Evolutionary conservation across 108 stramenopile genomes (phyloP).

Genomic region (Cyclotella baltica): DNA sequence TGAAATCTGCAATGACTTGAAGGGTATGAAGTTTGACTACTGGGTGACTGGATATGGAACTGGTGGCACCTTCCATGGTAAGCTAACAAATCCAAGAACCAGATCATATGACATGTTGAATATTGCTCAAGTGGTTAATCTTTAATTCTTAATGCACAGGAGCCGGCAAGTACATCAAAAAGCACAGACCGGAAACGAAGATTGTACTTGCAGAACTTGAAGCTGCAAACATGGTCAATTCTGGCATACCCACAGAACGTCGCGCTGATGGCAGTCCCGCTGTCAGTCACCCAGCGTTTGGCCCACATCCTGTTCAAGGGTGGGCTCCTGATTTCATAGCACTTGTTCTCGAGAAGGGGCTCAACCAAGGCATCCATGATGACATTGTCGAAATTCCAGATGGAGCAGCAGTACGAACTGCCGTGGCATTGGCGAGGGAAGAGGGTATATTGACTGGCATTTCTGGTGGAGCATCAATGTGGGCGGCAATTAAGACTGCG

Average conservation of each 20-base stretch:
- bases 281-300: conserved; percentile 60
- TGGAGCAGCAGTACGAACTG: conserved; percentile 59
- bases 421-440: conserved; percentile 71
- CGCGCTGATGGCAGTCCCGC: conserved; percentile 63
- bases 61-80: conserved; percentile 77
- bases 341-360: conserved; percentile 59
- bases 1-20: conserved; percentile 71
- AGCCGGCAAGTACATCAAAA: conserved; percentile 64
- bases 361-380: conserved; percentile 49
- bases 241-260: conserved; percentile 63
- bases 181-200: conserved; percentile 67
- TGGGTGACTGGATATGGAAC: conserved; percentile 74
- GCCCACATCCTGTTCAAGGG: conserved; percentile 58
- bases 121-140: too few species aligned
- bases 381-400: conserved; percentile 60
- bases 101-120: too few species aligned
- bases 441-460: conserved; percentile 80
- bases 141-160: too few species aligned
- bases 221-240: conserved; percentile 66
- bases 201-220: conserved; percentile 73
- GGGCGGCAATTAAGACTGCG: conserved; percentile 67
- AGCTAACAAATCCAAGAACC: too few species aligned
- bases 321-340: conserved; percentile 90
- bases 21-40: conserved; percentile 58
- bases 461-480: conserved; percentile 43